These are phyloP conservation scores for Picochlorum costavermella DNA, from an alignment of 139 green algal genomes.

Conservation along the genomic window DNA sequence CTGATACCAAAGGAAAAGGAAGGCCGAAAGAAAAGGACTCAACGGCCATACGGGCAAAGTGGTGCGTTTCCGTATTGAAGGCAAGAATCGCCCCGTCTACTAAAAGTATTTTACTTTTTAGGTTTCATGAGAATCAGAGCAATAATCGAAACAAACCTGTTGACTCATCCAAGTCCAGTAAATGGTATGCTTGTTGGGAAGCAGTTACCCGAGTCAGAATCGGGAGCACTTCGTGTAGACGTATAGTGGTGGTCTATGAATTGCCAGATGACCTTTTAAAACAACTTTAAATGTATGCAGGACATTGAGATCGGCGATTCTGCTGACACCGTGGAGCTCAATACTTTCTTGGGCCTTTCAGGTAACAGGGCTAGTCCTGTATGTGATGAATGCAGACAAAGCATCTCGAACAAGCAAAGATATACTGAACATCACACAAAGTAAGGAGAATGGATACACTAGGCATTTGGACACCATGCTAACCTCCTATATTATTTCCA, in stretches of 20 bases:
- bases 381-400: conserved; percentile 9
- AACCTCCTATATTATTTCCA: background rate
- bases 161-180: too few species aligned
- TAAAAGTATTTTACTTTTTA: too few species aligned
- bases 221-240: too few species aligned
- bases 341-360: conserved; percentile 15
- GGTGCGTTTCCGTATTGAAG: background rate
- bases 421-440: conserved; percentile 4
- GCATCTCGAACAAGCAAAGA: background rate
- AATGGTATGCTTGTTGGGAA: too few species aligned
- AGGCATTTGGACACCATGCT: conserved; percentile 8
- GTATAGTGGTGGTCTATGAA: too few species aligned
- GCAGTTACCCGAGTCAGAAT: too few species aligned
- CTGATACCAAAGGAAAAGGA: background rate
- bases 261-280: too few species aligned
- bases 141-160: too few species aligned
- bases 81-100: too few species aligned
- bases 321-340: conserved; percentile 20
- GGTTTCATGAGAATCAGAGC: too few species aligned
- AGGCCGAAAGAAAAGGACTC: conserved; percentile 1
- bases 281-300: conserved; percentile 4
- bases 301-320: background rate
- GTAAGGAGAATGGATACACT: conserved; percentile 7
- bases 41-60: background rate
- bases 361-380: conserved; percentile 11